Base-by-base conservation (phyloP, 495 filamentous ascomycete species). In the Chlorociboria aeruginascens region DNA sequence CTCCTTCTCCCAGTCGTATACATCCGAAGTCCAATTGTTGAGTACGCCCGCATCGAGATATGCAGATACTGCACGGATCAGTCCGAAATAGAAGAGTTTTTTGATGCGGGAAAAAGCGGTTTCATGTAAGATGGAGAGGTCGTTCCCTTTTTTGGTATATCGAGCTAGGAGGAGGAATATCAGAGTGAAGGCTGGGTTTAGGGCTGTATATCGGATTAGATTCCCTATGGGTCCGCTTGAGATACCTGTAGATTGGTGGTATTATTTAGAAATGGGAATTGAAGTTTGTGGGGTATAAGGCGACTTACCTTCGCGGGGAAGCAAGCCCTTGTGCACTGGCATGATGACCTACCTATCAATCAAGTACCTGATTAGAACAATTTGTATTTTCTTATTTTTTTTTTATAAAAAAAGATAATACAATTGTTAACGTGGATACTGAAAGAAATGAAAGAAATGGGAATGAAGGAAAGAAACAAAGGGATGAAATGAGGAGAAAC, bases 1-100 rank as follows among this genome's bases (percentile, higher is more conserved):
- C 64, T 89, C 84, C 49, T 72, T 69, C 30, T 68, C 62, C 80
- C 82, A 87, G 65, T 83, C 71, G 58, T 82, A 85, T 20, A 59
- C 64, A 60, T 84, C 81, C 13, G 53, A 56, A 16, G 61, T 62
- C 64, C 71, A 77, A 55, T 83, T 85, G 62, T 86, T 82, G 34
- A 78, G 52, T 3, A 71, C 72, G 4, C 66, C 61, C 14, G 63
- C 58, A 41, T 75, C 76, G 9, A 83, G 57, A 58, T 65, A 79
- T 6, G 49, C 56, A 57, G 68, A 73, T 8, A 76, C 33, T 43
- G 65, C 62, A 17, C 68, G 66, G 16, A 72, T 49, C 8, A 82
- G 33, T 9, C 69, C 72, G 36, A 82, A 56, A 8, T 61, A 64
- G 49, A 73, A 61, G 29, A 79, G 63, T 4, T 58, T 60, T 40